These are phyloP conservation scores for Sphagnurus paluster DNA, from an alignment of 1,284 basidiomycete species.

Conservation along the genomic window DNA sequence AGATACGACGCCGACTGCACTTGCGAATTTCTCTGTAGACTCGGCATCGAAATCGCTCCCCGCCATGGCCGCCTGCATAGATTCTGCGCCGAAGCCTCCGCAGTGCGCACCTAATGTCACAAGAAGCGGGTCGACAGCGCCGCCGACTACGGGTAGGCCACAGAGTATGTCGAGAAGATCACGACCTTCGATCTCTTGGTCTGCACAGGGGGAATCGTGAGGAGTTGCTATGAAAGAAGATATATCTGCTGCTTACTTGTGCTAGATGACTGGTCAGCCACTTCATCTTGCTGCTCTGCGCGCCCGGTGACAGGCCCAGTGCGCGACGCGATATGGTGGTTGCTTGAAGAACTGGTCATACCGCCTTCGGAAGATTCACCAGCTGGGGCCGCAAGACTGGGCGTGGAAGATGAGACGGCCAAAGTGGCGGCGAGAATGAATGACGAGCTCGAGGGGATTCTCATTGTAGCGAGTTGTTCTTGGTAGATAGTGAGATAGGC, in stretches of 20 bases:
- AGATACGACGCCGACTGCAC: background rate
- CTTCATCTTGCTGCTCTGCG: conserved; percentile 8
- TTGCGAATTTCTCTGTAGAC: background rate
- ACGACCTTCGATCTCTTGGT: background rate
- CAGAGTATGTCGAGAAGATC: background rate
- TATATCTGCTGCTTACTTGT: conserved; percentile 1
- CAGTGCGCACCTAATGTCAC: too few relatives aligned
- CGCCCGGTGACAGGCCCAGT: conserved; percentile 11
- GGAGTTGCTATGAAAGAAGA: background rate
- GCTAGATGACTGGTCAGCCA: conserved; percentile 7
- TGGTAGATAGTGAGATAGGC: conserved; percentile 7
- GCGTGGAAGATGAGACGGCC: conserved; percentile 47
- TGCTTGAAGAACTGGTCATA: conserved; percentile 24
- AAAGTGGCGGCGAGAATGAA: conserved; percentile 43
- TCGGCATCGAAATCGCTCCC: background rate
- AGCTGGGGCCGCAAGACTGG: conserved; percentile 41
- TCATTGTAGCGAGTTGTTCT: conserved; percentile 31
- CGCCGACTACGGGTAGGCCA: background rate
- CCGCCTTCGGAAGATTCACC: conserved; percentile 28
- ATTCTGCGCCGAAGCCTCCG: background rate
- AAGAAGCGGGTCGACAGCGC: background rate
- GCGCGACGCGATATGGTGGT: conserved; percentile 17
- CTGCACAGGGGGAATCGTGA: background rate
- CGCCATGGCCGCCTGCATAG: background rate
- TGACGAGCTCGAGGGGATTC: conserved; percentile 44